Conservation (phyloP, 345 rosid genomes). For the Camelina sativa region DNA sequence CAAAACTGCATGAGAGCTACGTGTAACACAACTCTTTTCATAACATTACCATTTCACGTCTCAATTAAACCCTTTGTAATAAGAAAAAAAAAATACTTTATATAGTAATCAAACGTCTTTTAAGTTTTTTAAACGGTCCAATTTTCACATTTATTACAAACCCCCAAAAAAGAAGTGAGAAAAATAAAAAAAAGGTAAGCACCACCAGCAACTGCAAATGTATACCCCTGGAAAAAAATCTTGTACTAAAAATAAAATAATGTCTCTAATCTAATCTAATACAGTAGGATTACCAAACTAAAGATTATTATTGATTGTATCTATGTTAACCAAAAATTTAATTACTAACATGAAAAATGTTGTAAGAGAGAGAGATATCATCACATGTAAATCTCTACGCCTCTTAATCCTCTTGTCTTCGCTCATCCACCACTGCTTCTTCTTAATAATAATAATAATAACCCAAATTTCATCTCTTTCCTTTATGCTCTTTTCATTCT, state of each 20-base stretch:
- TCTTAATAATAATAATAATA: neutral
- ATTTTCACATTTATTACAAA: conserved; percentile 38
- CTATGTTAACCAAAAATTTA: neutral
- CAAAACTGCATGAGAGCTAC: conserved; percentile 41
- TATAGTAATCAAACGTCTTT: conserved; percentile 19
- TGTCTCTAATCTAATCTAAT: neutral
- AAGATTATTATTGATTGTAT: no score
- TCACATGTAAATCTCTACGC: conserved; percentile 20
- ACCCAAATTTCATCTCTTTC: conserved; percentile 21
- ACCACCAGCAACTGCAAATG: neutral
- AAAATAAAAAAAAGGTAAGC: neutral
- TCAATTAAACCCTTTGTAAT: neutral
- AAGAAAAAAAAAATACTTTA: neutral
- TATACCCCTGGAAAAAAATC: conserved; percentile 1
- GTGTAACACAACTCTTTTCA: conserved; percentile 23
- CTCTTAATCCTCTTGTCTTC: conserved; percentile 26
- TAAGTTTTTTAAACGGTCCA: conserved; percentile 23
- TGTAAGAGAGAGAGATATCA: neutral
- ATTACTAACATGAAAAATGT: conserved; percentile 5
- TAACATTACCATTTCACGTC: conserved; percentile 30
- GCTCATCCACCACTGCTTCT: conserved; percentile 34
- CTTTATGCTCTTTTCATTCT: conserved; percentile 26
- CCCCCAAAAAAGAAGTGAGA: neutral
- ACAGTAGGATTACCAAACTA: conserved; percentile 9
- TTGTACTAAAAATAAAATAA: conserved; percentile 25